Evolutionary conservation across 106 monocot species (phyloP).

Genomic region (Cymbidium sinense): DNA sequence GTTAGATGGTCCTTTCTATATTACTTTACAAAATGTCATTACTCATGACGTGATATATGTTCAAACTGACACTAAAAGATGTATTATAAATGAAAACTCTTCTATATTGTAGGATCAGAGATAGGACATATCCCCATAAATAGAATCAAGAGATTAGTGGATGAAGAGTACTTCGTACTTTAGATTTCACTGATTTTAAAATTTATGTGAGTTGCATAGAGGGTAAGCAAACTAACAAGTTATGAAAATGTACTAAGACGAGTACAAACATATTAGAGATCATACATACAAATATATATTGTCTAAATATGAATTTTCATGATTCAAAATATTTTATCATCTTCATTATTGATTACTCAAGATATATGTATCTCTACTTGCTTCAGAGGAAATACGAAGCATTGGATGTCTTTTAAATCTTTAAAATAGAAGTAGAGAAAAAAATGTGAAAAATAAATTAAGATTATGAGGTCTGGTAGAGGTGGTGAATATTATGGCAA

Average conservation of each 20-base stretch:
- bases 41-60: neutral
- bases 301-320: neutral
- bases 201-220: neutral
- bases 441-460: constrained; percentile 5
- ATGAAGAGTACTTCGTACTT: neutral
- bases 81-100: neutral
- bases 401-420: constrained; percentile 1
- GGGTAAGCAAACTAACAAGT: neutral
- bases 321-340: neutral
- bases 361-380: constrained; percentile 6
- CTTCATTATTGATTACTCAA: constrained; percentile 1
- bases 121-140: neutral
- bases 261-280: neutral
- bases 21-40: neutral
- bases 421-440: constrained; percentile 5
- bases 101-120: neutral
- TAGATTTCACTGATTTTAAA: neutral
- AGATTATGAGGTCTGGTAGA: neutral
- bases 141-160: too few relatives aligned
- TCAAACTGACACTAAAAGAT: neutral
- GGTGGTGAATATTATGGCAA: constrained; percentile 1
- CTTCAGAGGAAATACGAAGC: neutral
- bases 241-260: neutral
- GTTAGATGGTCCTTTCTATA: neutral
- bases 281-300: neutral